Base-by-base conservation (phyloP, 352 stramenopile genomes). In the Phytophthora megakarya region DNA sequence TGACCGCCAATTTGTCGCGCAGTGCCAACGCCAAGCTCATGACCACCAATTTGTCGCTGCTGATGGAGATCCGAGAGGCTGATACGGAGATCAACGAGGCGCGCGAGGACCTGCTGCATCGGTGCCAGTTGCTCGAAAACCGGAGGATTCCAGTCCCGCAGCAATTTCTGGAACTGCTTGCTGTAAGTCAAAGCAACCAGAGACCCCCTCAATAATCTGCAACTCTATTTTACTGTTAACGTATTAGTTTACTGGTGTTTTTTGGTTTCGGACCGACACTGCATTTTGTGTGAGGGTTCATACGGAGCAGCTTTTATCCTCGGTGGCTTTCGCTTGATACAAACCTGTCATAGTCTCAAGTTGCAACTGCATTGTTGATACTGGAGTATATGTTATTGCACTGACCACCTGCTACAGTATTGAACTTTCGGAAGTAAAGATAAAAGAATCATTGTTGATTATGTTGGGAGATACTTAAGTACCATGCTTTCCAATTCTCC, bases 241-340 rank as follows among this genome's bases (percentile, higher is more conserved):
- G 3, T 35, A 35, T 35, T 35, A 11, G 8, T 35, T 35, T 35
- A 35, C 2, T 12, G 3, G 30, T 5, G 30, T 35, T 35, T 35
- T 32, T 32, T 32, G 26, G 47, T 68, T 68, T 4, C 65, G 72
- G 15, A 71, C 67, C 21, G 75, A 86, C 3, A 80, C 82, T 32
- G 67, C 82, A 89, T 60, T 78, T 75, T 11, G 81, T 91, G 33
- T 32, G 43, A 3, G 70, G 58, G 45, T 75, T 72, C 61, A 91
- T 87, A 37, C 67, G 80, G 38, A 91, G 45, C 21, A 88, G 33
- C 45, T 83, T 83, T n/a, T n/a, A n/a, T n/a, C n/a, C n/a, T n/a
- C n/a, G n/a, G n/a, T n/a, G n/a, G n/a, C n/a, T n/a, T n/a, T n/a
- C n/a, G n/a, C n/a, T n/a, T n/a, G n/a, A n/a, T n/a, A n/a, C n/a